Conservation (phyloP, 805 yeast genomes). For the Candida rishiriensis region DNA sequence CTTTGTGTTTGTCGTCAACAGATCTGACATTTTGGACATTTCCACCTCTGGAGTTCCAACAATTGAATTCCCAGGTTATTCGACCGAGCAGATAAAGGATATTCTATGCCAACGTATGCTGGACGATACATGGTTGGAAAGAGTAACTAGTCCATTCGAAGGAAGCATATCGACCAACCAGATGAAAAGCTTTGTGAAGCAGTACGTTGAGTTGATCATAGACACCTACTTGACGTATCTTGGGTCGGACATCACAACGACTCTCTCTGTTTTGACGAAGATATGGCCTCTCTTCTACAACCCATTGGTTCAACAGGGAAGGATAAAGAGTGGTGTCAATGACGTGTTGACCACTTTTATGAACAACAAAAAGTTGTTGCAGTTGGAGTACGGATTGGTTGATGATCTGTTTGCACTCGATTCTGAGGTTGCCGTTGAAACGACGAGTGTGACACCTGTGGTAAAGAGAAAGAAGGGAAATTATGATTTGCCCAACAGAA, state of each 20-base stretch:
- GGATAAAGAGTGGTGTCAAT: constrained; percentile 16
- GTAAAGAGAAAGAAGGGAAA: constrained; percentile 13
- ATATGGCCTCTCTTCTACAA: constrained; percentile 28
- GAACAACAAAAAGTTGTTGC: constrained; percentile 20
- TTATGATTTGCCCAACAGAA: constrained; percentile 49
- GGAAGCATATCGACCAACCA: constrained; percentile 7
- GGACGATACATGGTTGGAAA: constrained; percentile 12
- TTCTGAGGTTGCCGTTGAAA: constrained; percentile 1
- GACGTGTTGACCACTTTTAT: constrained; percentile 27
- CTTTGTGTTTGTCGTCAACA: constrained; percentile 37
- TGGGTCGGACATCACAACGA: constrained; percentile 38
- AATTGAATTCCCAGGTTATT: constrained; percentile 36
- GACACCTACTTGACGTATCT: constrained; percentile 42
- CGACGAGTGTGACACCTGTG: neutral
- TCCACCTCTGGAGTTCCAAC: constrained; percentile 38
- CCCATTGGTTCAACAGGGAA: constrained; percentile 20
- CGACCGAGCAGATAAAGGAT: constrained; percentile 31
- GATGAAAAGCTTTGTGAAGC: constrained; percentile 21
- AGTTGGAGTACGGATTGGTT: constrained; percentile 22
- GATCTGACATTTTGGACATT: constrained; percentile 35
- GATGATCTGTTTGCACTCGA: constrained; percentile 14
- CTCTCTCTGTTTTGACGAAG: constrained; percentile 26
- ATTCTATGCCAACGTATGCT: constrained; percentile 27
- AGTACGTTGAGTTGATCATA: constrained; percentile 39
- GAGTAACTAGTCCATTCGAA: neutral